Percentiles rank a stretch among this genome's conserved stretches.
Conservation (phyloP, 106 monocot species). For the Acorus gramineus region DNA sequence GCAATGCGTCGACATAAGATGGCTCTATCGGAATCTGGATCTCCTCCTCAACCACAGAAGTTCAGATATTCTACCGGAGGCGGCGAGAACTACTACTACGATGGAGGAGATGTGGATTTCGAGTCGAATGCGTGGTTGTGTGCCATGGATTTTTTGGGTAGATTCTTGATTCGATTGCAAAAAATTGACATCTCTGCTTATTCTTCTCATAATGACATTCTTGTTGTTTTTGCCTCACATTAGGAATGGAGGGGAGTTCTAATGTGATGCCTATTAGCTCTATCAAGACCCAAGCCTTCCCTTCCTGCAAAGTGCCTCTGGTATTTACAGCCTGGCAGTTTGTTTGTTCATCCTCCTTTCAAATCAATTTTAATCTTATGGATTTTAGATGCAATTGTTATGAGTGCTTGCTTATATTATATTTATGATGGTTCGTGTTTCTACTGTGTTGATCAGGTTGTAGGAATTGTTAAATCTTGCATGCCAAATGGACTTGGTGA, state of each 20-base stretch:
- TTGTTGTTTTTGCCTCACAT: neutral
- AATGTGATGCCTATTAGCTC: slow-evolving; percentile 15
- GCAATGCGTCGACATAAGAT: slow-evolving; percentile 28
- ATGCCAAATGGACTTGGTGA: slow-evolving; percentile 62
- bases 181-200: neutral
- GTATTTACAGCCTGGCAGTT: slow-evolving; percentile 4
- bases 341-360: neutral
- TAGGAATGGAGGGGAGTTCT: slow-evolving; percentile 2
- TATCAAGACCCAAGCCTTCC: slow-evolving; percentile 14
- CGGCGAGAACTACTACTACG: neutral
- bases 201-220: neutral
- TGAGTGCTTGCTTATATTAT: too few relatives aligned
- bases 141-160: slow-evolving; percentile 43
- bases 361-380: neutral
- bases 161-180: slow-evolving; percentile 1
- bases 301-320: slow-evolving; percentile 17
- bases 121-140: slow-evolving; percentile 48
- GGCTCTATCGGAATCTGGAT: neutral
- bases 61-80: neutral
- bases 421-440: too few relatives aligned
- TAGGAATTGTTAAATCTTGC: slow-evolving; percentile 61
- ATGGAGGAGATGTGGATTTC: slow-evolving; percentile 39
- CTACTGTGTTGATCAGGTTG: slow-evolving; percentile 31
- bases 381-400: neutral
- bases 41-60: neutral